Percentiles rank a stretch among this genome's conserved stretches.
Evolutionary conservation across 305 asterid species (phyloP).

Genomic region (Solanum aculeatissimum): DNA sequence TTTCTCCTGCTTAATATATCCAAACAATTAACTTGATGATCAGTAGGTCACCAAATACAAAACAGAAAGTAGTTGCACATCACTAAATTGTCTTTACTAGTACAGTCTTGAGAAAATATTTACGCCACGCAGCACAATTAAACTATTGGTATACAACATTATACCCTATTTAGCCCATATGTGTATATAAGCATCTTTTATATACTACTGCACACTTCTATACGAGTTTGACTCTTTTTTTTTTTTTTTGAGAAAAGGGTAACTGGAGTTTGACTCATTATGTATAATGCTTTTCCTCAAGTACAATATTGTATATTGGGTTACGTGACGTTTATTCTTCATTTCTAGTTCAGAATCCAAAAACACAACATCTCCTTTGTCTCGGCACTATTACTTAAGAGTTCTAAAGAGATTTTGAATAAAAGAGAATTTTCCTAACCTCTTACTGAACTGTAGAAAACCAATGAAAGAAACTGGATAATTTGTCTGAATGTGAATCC

Average conservation of each 20-base stretch:
- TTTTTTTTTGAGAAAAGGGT: too few relatives aligned
- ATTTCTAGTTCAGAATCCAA: neutral
- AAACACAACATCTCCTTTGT: neutral
- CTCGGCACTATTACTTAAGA: neutral
- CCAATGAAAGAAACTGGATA: neutral
- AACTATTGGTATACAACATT: neutral
- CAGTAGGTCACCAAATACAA: conserved; percentile 19
- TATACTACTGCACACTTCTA: neutral
- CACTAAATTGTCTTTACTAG: neutral
- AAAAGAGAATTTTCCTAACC: neutral
- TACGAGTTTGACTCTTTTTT: neutral
- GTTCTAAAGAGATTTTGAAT: neutral
- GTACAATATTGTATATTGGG: neutral
- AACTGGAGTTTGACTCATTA: neutral
- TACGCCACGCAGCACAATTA: neutral
- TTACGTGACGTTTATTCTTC: neutral
- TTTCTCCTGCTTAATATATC: conserved; percentile 61
- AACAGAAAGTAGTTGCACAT: neutral
- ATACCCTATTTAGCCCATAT: neutral
- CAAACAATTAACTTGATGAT: conserved; percentile 31
- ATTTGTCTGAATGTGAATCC: neutral
- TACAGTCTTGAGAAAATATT: neutral
- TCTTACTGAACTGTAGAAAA: neutral
- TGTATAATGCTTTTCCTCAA: neutral
- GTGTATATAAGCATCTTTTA: neutral